These are phyloP conservation scores for Boletus reticulatus DNA, from an alignment of 768 basidiomycete species.

Conservation along the genomic window DNA sequence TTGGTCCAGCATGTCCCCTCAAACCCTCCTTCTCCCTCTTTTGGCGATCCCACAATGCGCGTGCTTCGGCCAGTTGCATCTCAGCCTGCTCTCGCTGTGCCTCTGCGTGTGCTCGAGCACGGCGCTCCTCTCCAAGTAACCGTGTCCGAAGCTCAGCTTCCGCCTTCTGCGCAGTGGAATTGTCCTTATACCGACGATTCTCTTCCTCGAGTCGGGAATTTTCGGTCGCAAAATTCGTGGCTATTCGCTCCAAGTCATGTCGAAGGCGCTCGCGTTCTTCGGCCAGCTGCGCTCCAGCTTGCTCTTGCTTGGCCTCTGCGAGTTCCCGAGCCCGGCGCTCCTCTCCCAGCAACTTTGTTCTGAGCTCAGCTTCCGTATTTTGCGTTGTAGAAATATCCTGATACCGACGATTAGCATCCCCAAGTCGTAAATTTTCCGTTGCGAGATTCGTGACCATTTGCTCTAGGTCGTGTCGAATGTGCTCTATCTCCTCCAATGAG, in stretches of 20 bases:
- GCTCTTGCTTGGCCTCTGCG: slow-evolving; percentile 13
- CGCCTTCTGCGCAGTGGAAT: slow-evolving; percentile 10
- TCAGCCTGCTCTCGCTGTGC: slow-evolving; percentile 12
- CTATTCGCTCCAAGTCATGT: slow-evolving; percentile 37
- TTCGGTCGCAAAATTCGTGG: slow-evolving; percentile 34
- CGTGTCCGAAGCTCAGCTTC: slow-evolving; percentile 10
- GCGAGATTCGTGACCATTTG: slow-evolving; percentile 37
- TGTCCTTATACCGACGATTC: slow-evolving; percentile 14
- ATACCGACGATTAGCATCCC: slow-evolving; percentile 19
- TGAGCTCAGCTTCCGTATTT: slow-evolving; percentile 9
- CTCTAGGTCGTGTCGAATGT: slow-evolving; percentile 40
- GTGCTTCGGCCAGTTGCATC: slow-evolving; percentile 15
- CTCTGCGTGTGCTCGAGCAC: slow-evolving; percentile 17
- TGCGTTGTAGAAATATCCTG: slow-evolving; percentile 8
- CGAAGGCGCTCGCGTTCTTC: slow-evolving; percentile 6
- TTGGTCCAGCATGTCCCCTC: not conserved
- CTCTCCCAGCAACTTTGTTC: slow-evolving; percentile 15
- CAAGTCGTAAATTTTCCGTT: slow-evolving; percentile 32
- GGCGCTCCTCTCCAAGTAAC: slow-evolving; percentile 23
- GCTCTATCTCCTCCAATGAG: slow-evolving; percentile 38
- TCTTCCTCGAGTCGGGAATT: slow-evolving; percentile 28
- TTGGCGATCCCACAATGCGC: slow-evolving; percentile 6
- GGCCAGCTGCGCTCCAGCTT: slow-evolving; percentile 14
- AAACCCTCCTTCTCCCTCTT: not conserved
- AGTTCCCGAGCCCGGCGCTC: slow-evolving; percentile 17